These are phyloP conservation scores for Alternaria postmessia DNA, from an alignment of 2,329 filamentous ascomycete genomes.

Conservation along the genomic window DNA sequence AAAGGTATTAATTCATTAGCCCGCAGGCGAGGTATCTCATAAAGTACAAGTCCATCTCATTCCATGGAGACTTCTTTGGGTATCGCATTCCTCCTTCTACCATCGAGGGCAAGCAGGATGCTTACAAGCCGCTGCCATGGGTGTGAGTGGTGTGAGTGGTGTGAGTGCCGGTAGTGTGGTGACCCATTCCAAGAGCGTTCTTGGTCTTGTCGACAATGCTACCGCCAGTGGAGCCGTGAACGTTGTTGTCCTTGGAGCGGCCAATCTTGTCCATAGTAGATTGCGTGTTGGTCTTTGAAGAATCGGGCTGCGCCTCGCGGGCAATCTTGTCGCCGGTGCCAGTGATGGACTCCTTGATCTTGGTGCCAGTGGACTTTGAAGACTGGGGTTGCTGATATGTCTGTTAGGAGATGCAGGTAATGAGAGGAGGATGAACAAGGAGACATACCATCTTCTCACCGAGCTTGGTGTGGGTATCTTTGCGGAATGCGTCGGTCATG, in stretches of 20 bases:
- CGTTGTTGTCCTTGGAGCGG: slow-evolving; percentile 50
- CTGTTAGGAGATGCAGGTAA: not conserved
- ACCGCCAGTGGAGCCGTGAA: slow-evolving; percentile 49
- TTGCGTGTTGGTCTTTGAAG: slow-evolving; percentile 64
- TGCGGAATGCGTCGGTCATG: slow-evolving; percentile 70
- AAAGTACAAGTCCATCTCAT: slow-evolving; percentile 16
- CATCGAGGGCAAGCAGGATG: not conserved
- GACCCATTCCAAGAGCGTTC: slow-evolving; percentile 55
- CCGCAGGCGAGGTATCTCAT: slow-evolving; percentile 33
- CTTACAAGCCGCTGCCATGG: slow-evolving; percentile 4
- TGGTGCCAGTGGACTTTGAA: slow-evolving; percentile 68
- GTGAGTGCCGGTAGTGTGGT: slow-evolving; percentile 47
- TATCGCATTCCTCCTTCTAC: slow-evolving; percentile 1
- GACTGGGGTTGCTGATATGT: slow-evolving; percentile 61
- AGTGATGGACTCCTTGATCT: slow-evolving; percentile 65
- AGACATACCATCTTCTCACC: slow-evolving; percentile 55
- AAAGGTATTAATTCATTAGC: slow-evolving; percentile 22
- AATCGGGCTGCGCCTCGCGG: slow-evolving; percentile 53
- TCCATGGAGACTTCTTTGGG: slow-evolving; percentile 17
- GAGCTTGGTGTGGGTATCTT: slow-evolving; percentile 66
- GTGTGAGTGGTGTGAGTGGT: slow-evolving; percentile 11
- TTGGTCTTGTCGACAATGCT: slow-evolving; percentile 58
- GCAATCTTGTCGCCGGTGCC: slow-evolving; percentile 64
- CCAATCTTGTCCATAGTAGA: slow-evolving; percentile 53
- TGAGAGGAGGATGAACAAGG: not conserved